Conservation (phyloP, 78 protist species). For the Emiliania huxleyi region DNA sequence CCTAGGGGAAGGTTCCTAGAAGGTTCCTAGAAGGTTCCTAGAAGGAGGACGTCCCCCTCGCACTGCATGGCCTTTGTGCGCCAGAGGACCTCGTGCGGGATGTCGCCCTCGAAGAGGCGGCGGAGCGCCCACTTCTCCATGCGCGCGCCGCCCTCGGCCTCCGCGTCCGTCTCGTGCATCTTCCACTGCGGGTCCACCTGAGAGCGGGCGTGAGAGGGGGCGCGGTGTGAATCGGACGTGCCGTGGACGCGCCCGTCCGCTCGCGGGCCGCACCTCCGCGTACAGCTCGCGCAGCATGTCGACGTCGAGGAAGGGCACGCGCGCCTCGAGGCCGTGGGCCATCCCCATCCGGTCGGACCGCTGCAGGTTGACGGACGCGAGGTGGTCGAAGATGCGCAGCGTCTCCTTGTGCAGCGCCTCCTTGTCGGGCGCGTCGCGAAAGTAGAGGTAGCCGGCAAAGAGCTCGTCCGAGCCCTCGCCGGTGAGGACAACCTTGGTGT, state of each 20-base stretch:
- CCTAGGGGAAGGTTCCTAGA: too few relatives aligned
- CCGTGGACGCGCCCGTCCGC: too few relatives aligned
- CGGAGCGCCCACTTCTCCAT: constrained; percentile 20
- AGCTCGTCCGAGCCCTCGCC: constrained; percentile 55
- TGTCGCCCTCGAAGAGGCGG: background rate
- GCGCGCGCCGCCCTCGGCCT: too few relatives aligned
- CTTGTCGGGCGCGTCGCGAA: background rate
- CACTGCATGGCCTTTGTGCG: constrained; percentile 43
- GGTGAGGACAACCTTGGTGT: constrained; percentile 41
- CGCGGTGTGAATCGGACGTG: too few relatives aligned
- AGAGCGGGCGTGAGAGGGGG: too few relatives aligned
- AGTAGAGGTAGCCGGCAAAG: constrained; percentile 22
- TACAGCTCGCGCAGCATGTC: background rate
- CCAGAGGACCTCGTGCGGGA: constrained; percentile 18
- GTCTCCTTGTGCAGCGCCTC: constrained; percentile 32
- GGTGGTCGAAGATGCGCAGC: background rate
- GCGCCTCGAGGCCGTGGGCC: constrained; percentile 47
- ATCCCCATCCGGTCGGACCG: constrained; percentile 44
- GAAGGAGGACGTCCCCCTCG: too few relatives aligned
- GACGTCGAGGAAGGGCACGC: constrained; percentile 37
- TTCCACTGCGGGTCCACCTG: background rate
- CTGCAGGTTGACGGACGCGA: background rate
- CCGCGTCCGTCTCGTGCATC: background rate
- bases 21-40: too few relatives aligned
- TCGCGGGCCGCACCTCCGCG: too few relatives aligned